These are phyloP conservation scores for Suillus sp. DNA, from an alignment of 768 basidiomycete species.

Conservation along the genomic window DNA sequence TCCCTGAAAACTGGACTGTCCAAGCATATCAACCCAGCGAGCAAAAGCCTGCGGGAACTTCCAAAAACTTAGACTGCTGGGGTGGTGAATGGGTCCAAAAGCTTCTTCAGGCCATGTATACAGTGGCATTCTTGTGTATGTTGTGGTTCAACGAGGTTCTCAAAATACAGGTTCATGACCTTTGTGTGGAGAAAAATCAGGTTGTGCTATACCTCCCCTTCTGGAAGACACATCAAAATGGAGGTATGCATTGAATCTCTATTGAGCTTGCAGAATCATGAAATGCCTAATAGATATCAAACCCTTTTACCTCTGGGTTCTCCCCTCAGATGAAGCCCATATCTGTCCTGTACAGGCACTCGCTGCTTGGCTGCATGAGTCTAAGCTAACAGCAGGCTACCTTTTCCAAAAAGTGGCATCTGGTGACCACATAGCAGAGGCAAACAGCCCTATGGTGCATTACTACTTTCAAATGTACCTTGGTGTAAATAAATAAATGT, in stretches of 20 bases:
- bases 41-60: background rate
- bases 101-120: too few species aligned
- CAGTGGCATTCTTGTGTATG: too few species aligned
- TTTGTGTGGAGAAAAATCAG: too few species aligned
- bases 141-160: too few species aligned
- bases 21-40: conserved; percentile 19
- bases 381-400: conserved; percentile 30
- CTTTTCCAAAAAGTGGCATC: conserved; percentile 36
- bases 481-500: too few species aligned
- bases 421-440: conserved; percentile 30
- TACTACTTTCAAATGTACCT: background rate
- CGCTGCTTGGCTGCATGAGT: conserved; percentile 30
- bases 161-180: too few species aligned
- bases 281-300: too few species aligned
- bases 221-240: too few species aligned
- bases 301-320: background rate
- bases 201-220: too few species aligned
- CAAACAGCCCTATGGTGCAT: conserved; percentile 29
- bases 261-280: too few species aligned
- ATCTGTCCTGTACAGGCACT: conserved; percentile 39
- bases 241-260: too few species aligned
- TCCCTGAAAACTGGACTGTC: conserved; percentile 20
- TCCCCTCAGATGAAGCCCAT: conserved; percentile 28
- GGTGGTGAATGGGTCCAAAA: background rate
- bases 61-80: background rate